Percentiles rank a stretch among this genome's conserved stretches.
Conservation (phyloP, 2,329 filamentous ascomycete genomes). For the Xylogone sp. region DNA sequence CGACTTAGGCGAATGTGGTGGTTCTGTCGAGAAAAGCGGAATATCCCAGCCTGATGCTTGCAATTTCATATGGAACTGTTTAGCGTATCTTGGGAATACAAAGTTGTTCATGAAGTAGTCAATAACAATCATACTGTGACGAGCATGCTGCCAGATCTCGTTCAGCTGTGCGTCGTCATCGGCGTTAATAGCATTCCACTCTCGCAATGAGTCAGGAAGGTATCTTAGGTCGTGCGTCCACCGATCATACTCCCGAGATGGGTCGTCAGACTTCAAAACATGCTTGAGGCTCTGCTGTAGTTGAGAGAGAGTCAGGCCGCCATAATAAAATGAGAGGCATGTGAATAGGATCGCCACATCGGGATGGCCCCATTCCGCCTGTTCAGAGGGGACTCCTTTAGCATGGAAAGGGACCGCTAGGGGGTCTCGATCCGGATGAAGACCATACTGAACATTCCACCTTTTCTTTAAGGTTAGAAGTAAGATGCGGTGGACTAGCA, state of each 20-base stretch:
- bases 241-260: slow-evolving; percentile 50
- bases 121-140: slow-evolving; percentile 45
- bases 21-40: slow-evolving; percentile 36
- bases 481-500: slow-evolving; percentile 58
- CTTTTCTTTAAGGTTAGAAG: slow-evolving; percentile 43
- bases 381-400: slow-evolving; percentile 59
- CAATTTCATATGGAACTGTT: slow-evolving; percentile 60
- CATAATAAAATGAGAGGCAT: slow-evolving; percentile 64
- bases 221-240: slow-evolving; percentile 37
- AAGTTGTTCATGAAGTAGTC: slow-evolving; percentile 61
- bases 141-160: slow-evolving; percentile 47
- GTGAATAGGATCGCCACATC: slow-evolving; percentile 64
- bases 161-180: slow-evolving; percentile 49
- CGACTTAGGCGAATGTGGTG: slow-evolving; percentile 47
- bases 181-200: slow-evolving; percentile 56
- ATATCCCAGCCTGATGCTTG: slow-evolving; percentile 67
- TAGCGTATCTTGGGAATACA: slow-evolving; percentile 62
- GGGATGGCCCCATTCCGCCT: slow-evolving; percentile 65
- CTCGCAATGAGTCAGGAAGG: slow-evolving; percentile 42
- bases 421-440: slow-evolving; percentile 49
- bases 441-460: slow-evolving; percentile 59
- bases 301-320: slow-evolving; percentile 47
- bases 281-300: slow-evolving; percentile 45
- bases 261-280: slow-evolving; percentile 50
- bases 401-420: slow-evolving; percentile 65